Conservation (phyloP, 2,329 filamentous ascomycete species). For the Phoma sp. region DNA sequence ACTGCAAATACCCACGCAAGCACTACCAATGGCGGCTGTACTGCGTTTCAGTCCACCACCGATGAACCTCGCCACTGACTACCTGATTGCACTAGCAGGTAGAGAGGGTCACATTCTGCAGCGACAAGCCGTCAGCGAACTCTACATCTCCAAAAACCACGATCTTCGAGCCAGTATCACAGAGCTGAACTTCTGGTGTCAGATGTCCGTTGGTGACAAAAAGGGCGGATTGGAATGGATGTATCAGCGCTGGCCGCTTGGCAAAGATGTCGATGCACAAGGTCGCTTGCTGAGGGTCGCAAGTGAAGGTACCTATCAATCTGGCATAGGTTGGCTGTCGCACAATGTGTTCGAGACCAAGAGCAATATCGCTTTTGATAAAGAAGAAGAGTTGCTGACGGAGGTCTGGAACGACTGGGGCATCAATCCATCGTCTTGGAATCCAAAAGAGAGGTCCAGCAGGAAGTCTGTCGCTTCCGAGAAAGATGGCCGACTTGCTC, state of each 20-base stretch:
- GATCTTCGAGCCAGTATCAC: slow-evolving; percentile 83
- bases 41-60: slow-evolving; percentile 76
- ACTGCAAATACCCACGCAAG: slow-evolving; percentile 74
- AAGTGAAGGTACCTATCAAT: slow-evolving; percentile 78
- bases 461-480: slow-evolving; percentile 33
- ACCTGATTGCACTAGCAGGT: slow-evolving; percentile 81
- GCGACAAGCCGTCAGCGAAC: slow-evolving; percentile 68
- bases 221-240: slow-evolving; percentile 92
- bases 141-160: slow-evolving; percentile 72
- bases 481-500: neutral
- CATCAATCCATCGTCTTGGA: slow-evolving; percentile 66
- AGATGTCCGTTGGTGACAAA: slow-evolving; percentile 90
- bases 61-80: slow-evolving; percentile 73
- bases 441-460: slow-evolving; percentile 47
- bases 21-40: slow-evolving; percentile 82
- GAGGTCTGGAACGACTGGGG: slow-evolving; percentile 73
- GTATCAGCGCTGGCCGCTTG: slow-evolving; percentile 75
- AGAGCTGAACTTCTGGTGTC: slow-evolving; percentile 95
- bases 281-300: slow-evolving; percentile 76
- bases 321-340: slow-evolving; percentile 78
- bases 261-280: slow-evolving; percentile 70
- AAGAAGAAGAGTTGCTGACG: slow-evolving; percentile 67
- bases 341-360: slow-evolving; percentile 62
- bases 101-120: slow-evolving; percentile 84
- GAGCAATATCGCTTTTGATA: slow-evolving; percentile 48